These are phyloP conservation scores for Raphanus hybrid DNA, from an alignment of 441 rosid genomes.

Conservation along the genomic window DNA sequence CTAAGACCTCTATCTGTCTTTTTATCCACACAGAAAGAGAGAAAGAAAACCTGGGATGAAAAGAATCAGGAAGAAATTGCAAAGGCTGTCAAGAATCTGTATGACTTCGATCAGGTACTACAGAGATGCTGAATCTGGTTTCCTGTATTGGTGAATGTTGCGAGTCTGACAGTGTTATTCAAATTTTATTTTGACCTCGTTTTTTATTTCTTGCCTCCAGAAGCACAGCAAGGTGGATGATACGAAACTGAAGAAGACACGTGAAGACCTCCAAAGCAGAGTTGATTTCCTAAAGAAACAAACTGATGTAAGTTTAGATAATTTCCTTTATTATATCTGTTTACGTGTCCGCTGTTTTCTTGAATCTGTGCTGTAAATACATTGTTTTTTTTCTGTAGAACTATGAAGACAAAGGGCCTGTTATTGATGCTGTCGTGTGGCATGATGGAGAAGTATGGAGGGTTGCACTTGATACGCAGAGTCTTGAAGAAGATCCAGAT, in stretches of 20 bases:
- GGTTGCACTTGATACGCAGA: slow-evolving; percentile 93
- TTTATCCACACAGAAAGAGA: slow-evolving; percentile 64
- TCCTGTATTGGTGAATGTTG: slow-evolving; percentile 17
- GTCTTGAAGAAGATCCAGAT: slow-evolving; percentile 79
- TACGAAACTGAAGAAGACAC: slow-evolving; percentile 65
- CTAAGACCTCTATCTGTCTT: slow-evolving; percentile 11
- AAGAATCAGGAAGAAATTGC: slow-evolving; percentile 90
- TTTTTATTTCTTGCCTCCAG: slow-evolving; percentile 49
- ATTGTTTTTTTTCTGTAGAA: slow-evolving; percentile 49
- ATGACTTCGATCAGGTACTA: slow-evolving; percentile 84
- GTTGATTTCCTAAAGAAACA: slow-evolving; percentile 81
- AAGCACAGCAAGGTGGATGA: slow-evolving; percentile 79
- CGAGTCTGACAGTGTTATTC: slow-evolving; percentile 25
- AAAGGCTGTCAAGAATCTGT: slow-evolving; percentile 75
- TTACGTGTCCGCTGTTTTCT: slow-evolving; percentile 20
- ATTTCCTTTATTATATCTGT: slow-evolving; percentile 34
- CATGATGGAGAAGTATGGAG: slow-evolving; percentile 96
- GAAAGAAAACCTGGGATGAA: slow-evolving; percentile 91
- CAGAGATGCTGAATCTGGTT: slow-evolving; percentile 30
- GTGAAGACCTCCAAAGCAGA: slow-evolving; percentile 85
- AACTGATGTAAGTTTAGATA: slow-evolving; percentile 69
- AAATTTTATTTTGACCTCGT: slow-evolving; percentile 22
- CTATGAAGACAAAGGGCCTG: slow-evolving; percentile 95
- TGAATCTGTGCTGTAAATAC: slow-evolving; percentile 24
- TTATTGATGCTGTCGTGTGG: slow-evolving; percentile 97